phyloP scores from a whole-genome alignment of 2,329 filamentous ascomycete genomes.

The Raffaelea deltoideospora region DNA sequence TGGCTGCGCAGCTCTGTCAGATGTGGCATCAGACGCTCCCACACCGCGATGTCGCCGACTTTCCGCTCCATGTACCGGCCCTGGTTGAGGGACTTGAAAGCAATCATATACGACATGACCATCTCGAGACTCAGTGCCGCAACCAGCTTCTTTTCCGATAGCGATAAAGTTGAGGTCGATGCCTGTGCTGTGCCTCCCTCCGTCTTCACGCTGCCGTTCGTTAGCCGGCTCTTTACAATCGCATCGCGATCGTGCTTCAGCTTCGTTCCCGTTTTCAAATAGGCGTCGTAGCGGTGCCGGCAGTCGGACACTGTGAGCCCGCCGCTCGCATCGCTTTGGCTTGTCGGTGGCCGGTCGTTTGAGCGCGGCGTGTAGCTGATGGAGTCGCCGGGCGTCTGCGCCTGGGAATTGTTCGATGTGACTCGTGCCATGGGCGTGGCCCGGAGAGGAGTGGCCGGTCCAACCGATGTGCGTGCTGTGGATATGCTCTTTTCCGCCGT shows the following conservation, averaged over 20 bases:
- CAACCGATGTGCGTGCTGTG: slow-evolving; percentile 13
- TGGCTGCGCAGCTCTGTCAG: slow-evolving; percentile 25
- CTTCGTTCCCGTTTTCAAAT: slow-evolving; percentile 27
- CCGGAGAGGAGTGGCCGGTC: slow-evolving; percentile 36
- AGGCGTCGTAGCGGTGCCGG: slow-evolving; percentile 21
- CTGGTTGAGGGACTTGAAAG: slow-evolving; percentile 34
- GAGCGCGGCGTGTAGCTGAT: slow-evolving; percentile 25
- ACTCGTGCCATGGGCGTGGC: slow-evolving; percentile 35
- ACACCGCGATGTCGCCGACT: slow-evolving; percentile 23
- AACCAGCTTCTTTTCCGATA: slow-evolving; percentile 23
- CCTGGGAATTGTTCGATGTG: slow-evolving; percentile 36
- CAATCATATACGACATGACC: slow-evolving; percentile 36
- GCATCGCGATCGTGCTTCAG: slow-evolving; percentile 41
- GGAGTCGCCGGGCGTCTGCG: slow-evolving; percentile 32
- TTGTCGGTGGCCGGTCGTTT: slow-evolving; percentile 21
- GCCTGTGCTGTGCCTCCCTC: slow-evolving; percentile 7
- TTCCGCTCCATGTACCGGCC: slow-evolving; percentile 27
- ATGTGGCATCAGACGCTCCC: slow-evolving; percentile 30
- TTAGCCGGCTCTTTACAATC: slow-evolving; percentile 16
- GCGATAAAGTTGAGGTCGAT: slow-evolving; percentile 6
- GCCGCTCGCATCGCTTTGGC: slow-evolving; percentile 15
- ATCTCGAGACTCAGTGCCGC: slow-evolving; percentile 31
- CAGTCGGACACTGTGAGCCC: slow-evolving; percentile 14
- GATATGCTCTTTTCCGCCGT: slow-evolving; percentile 23
- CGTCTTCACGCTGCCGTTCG: slow-evolving; percentile 8